Evolutionary conservation across 345 rosid genomes (phyloP), one percentile per base, ranked within the genome.

Genomic region (Sonneratia caseolaris): DNA sequence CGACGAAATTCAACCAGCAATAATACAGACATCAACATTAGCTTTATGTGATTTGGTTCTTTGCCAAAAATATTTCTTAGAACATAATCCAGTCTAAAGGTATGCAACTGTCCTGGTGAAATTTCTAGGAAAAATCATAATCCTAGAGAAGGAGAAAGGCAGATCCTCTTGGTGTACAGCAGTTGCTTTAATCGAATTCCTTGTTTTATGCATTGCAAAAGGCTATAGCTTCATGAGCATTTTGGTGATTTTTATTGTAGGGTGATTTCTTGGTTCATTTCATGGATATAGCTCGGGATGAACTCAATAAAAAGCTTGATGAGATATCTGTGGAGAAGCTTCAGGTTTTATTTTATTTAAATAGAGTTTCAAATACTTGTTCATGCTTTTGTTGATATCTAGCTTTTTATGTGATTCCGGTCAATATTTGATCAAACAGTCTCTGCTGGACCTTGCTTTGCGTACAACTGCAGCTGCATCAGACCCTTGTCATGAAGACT

Each of bases 191-290:
- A 36, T 72, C 37, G 27, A 10, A 3, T 35, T 27, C 27, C 66
- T 62, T 35, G 38, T 43, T 45, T 22, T 32, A 64, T 32, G 14
- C 51, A 37, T 32, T 7, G 32, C 57, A 27, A 64, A 19, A 16
- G 38, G 38, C 64, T 43, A 5, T 59, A 37, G 7, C 49, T 40
- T 67, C 32, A 24, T 43, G 48, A 47, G 65, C 22, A 72, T 40
- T 75, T 66, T 72, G 11, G 43, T 68, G 57, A 35, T 59, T 64
- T 69, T 22, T 48, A 59, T 72, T 80, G 69, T 85, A 95, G 97
- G 99, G 97, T 66, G 99, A 95, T 79, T 95, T 92, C 80, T 80
- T 95, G 88, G 97, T 95, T 79, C 99, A 90, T 79, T 95, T 95
- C 74, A 92, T 89, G 96, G 99, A 95, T 84, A 95, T 95, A 73